These are phyloP conservation scores for Lyophyllum semitale DNA, from an alignment of 768 basidiomycete genomes.

Conservation along the genomic window DNA sequence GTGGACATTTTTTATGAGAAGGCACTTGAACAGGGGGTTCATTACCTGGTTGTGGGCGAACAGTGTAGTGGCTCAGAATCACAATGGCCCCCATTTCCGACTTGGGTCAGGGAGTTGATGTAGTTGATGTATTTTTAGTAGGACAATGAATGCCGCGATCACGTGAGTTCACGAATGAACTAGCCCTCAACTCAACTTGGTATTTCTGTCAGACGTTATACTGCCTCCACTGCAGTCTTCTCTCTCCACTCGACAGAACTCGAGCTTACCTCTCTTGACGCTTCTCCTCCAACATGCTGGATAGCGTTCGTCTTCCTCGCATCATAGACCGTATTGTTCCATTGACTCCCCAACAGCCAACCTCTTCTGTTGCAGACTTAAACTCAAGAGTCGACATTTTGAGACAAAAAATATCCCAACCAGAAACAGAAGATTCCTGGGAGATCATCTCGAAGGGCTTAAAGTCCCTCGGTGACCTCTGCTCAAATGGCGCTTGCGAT, in stretches of 20 bases:
- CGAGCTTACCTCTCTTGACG: too few species aligned
- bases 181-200: background rate
- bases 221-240: background rate
- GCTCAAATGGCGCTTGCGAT: slow-evolving; percentile 18
- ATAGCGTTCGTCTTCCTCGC: slow-evolving; percentile 3
- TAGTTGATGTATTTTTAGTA: too few species aligned
- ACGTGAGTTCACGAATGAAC: slow-evolving; percentile 3
- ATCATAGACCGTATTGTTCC: background rate
- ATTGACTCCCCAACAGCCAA: slow-evolving; percentile 5
- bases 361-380: slow-evolving; percentile 9
- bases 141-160: slow-evolving; percentile 9
- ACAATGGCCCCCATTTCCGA: too few species aligned
- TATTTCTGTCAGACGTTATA: too few species aligned
- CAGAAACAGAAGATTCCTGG: slow-evolving; percentile 23
- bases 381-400: slow-evolving; percentile 10
- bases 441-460: slow-evolving; percentile 15
- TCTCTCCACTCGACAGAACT: background rate
- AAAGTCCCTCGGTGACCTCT: slow-evolving; percentile 8
- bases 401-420: slow-evolving; percentile 8
- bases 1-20: background rate
- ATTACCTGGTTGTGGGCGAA: background rate
- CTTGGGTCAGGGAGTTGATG: too few species aligned
- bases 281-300: background rate
- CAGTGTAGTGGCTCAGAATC: too few species aligned
- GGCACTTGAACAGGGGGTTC: background rate